Percentiles rank a stretch among this genome's conserved stretches.
phyloP scores from a whole-genome alignment of 441 rosid species.

The Pelargonium cotyledonis region DNA sequence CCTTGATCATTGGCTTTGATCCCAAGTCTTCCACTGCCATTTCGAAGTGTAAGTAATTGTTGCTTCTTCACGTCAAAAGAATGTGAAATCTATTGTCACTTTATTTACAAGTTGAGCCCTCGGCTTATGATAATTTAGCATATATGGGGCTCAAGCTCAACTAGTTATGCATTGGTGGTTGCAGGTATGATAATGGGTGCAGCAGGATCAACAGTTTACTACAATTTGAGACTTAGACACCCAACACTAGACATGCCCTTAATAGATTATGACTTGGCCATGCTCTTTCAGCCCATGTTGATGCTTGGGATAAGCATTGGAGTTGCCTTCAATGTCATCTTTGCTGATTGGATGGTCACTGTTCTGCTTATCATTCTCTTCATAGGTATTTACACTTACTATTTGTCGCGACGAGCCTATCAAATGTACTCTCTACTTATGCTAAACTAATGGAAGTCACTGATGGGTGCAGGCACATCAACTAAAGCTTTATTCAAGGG shows the following conservation, averaged over 20 bases:
- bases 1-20: constrained; percentile 34
- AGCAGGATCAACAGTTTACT: constrained; percentile 56
- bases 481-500: constrained; percentile 31
- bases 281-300: constrained; percentile 51
- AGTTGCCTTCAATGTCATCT: constrained; percentile 55
- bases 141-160: no score
- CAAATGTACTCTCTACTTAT: no score
- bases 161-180: no score
- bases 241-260: constrained; percentile 46
- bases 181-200: constrained; percentile 79
- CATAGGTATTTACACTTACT: constrained; percentile 20
- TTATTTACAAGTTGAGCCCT: no score
- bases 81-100: no score
- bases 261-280: constrained; percentile 40
- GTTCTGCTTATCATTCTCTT: constrained; percentile 42
- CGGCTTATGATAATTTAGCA: no score
- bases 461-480: no score
- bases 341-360: constrained; percentile 53
- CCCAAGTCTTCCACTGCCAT: constrained; percentile 37
- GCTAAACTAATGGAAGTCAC: no score
- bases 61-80: no score
- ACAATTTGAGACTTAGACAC: constrained; percentile 50
- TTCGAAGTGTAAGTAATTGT: constrained; percentile 30
- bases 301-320: constrained; percentile 61
- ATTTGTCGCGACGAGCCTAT: no score